Evolutionary conservation across 768 basidiomycete genomes (phyloP).

Genomic region (Termitomyces titanicus): DNA sequence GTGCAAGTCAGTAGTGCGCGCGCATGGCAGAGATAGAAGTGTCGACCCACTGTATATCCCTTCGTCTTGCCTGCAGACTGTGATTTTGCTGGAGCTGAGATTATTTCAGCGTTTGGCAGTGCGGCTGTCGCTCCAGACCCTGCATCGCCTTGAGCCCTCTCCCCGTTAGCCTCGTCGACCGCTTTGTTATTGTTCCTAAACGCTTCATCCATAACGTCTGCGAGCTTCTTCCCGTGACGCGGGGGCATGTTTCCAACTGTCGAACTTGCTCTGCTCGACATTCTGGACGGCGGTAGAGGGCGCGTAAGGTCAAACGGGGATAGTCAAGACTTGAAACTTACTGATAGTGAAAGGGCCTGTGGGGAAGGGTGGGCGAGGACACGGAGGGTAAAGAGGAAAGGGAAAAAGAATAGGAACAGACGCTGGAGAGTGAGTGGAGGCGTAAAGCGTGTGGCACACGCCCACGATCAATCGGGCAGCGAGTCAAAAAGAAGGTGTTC

Average conservation of each 20-base stretch:
- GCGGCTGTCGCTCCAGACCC: slow-evolving; percentile 19
- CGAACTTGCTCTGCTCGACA: slow-evolving; percentile 34
- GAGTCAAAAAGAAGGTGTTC: background rate
- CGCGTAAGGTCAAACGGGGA: background rate
- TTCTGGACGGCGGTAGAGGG: slow-evolving; percentile 8
- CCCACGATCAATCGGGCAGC: slow-evolving; percentile 16
- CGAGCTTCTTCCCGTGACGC: slow-evolving; percentile 25
- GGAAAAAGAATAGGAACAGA: background rate
- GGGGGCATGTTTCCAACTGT: slow-evolving; percentile 33
- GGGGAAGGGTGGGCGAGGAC: background rate
- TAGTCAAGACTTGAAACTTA: background rate
- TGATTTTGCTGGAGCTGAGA: slow-evolving; percentile 23
- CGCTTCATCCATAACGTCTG: slow-evolving; percentile 28
- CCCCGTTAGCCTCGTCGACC: slow-evolving; percentile 13
- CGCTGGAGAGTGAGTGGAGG: slow-evolving; percentile 9
- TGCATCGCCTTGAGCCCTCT: slow-evolving; percentile 24
- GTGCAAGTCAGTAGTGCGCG: slow-evolving; percentile 1
- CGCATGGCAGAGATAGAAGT: background rate
- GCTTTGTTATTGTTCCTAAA: slow-evolving; percentile 24
- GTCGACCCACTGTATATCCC: slow-evolving; percentile 20
- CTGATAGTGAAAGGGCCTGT: background rate
- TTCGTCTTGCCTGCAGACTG: slow-evolving; percentile 20
- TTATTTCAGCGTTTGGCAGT: background rate
- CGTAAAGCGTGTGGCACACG: slow-evolving; percentile 18
- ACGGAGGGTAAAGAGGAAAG: background rate